Base-by-base conservation (phyloP, 1,284 basidiomycete species). In the Hemileia vastatrix region DNA sequence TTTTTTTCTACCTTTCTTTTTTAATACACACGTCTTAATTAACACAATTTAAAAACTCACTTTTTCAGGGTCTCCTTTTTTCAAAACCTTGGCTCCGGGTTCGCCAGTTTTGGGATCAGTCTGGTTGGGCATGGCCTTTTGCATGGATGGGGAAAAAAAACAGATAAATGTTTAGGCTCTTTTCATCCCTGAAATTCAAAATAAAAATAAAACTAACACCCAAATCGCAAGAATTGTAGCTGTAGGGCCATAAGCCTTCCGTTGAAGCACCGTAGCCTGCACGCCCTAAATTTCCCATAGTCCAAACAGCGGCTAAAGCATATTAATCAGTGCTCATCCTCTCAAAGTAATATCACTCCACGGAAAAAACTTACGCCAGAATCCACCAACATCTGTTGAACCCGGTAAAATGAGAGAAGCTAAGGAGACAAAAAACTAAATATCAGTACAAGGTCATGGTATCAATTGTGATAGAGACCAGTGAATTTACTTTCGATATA, bases 201-300 rank as follows among this genome's bases (percentile, higher is more conserved):
- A 13, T 40, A 9, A 43, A 43, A 8, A 43, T 43, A n/a, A 8
- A 21, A 43, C 51, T 15, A 8, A 62, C 59, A 4, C 74, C 74
- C 21, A 70, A 68, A 63, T 76, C 74, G 55, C 74, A 76, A 18
- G 61, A 31, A 27, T 73, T 69, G 65, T 74, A 74, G 9, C 69
- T 70, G 58, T 71, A 75, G 1, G 73, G 73, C 73, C 73, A 75
- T 53, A 70, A 65, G 1, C 74, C 72, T 18, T 75, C 69, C 19
- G 71, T 75, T 6, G 71, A 69, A 1, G 72, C 74, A 52, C 72
- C 73, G 53, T 72, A 74, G 6, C 72, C 72, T 2, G 74, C 71
- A 8, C 73, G 59, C 6, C 72, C 74, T 0, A 75, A 56, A 18
- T 76, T 75, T 31, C 74, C 74, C 74, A 76, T 74, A 6, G 68